Evolutionary conservation across 805 yeast genomes (phyloP), one percentile per base, ranked within the genome.

Genomic region (Wickerhamiella australiensis): DNA sequence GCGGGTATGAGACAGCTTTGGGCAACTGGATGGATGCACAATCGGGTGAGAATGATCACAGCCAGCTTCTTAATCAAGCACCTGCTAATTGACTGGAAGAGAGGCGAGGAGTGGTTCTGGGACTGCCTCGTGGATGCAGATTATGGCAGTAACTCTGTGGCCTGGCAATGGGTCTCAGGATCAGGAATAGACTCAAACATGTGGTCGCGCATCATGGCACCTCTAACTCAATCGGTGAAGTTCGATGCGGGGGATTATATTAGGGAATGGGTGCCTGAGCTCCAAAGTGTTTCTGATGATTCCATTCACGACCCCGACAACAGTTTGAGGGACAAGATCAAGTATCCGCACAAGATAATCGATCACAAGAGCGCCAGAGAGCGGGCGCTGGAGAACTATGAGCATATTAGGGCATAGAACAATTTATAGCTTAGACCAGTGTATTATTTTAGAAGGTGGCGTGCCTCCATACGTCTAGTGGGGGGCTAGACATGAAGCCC

Each of bases 1-100:
- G 81, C 81, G 1, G 68, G 74, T 36, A 77, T 77, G 81, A 63
- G 77, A 31, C 69, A 76, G 56, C 61, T 77, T 35, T 61, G 68
- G 33, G 61, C 65, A n/a, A 74, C 77, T 1, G 80, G 79, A 0
- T 75, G 72, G 55, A 68, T 76, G 67, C 74, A 70, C 56, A 77
- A 77, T 58, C 61, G 82, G 23, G 67, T 73, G 46, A 65, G 82
- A 31, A 73, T 77, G 78, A 70, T 75, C 25, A 72, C 66, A 31
- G 75, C 79, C 2, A 69, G 76, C 26, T 77, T 74, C 17, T 36
- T 43, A 7, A 21, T 43, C 26, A 43, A 43, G 29, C 47, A 43
- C 40, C 17, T 43, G n/a, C 47, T 43, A 5, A 31, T 43, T 21
- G 47, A 43, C 40, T 43, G 47, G 47, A 26, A 40, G 5, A 36